Evolutionary conservation across 129 eudicot genomes (phyloP), one percentile per base, ranked within the genome.

Genomic region (Ambrosia trifida): DNA sequence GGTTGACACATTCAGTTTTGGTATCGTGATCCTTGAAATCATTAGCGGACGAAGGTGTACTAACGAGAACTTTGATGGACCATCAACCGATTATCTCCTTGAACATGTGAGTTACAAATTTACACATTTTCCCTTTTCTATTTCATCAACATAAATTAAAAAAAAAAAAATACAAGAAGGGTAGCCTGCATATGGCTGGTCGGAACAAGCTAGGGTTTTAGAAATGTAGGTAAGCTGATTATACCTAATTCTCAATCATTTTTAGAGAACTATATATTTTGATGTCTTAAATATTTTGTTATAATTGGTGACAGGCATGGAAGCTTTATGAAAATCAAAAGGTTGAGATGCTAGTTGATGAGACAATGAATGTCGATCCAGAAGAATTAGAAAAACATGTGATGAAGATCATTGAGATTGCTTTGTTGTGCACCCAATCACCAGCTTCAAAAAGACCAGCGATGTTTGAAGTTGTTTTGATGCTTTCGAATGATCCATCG

Each of bases 391-490:
- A 62, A 62, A 41, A 62, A n/a, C 68, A 35, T 35, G 16, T 52
- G 11, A 52, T 16, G 30, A 52, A 52, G 58, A 18, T 52, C 30
- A 52, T 17, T 18, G 28, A 17, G 47, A 62, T 62, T 36, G 68
- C 68, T n/a, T 62, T 62, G 68, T 35, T 35, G 19, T 62, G 68
- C 47, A 62, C 68, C 13, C 68, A 62, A 5, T 35, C 68, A 62
- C 47, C 68, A n/a, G 68, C 28, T 62, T 14, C 18, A 33, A 35
- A 16, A 33, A 62, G 68, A 62, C 68, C 68, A 0, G 9, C 47
- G 30, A 62, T 62, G 68, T 35, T 47, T n/a, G 68, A 62, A 62
- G 68, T 36, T 16, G 28, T 62, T 62, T 59, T 36, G 68, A 62
- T 62, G 68, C 47, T 62, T 62, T 20, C 43, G 35, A 41, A 62